Conservation (phyloP, 1,284 basidiomycete species). For the Tilletia walkeri region DNA sequence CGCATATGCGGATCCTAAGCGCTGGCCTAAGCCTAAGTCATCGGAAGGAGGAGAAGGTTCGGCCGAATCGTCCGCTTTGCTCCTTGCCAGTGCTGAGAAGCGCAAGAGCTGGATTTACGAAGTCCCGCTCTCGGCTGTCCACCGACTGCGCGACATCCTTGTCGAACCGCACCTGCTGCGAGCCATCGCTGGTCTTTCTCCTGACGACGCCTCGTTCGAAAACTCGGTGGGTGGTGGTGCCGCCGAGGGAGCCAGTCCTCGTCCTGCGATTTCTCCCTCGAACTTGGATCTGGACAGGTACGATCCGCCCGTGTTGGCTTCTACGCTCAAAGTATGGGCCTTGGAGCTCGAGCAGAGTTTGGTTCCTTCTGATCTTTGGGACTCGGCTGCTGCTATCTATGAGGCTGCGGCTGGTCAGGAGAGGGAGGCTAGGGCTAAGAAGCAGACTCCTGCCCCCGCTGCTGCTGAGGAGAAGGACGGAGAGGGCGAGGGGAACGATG, state of each 20-base stretch:
- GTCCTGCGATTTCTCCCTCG: conserved; percentile 25
- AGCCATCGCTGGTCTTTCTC: conserved; percentile 62
- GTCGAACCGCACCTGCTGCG: conserved; percentile 59
- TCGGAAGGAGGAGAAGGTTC: conserved; percentile 16
- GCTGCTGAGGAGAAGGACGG: conserved; percentile 13
- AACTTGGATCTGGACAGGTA: conserved; percentile 69
- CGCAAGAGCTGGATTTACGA: conserved; percentile 88
- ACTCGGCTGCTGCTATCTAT: conserved; percentile 46
- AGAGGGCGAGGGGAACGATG: background rate
- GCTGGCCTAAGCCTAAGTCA: conserved; percentile 30
- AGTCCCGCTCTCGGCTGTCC: conserved; percentile 69
- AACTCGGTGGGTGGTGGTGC: conserved; percentile 23
- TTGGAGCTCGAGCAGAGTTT: conserved; percentile 47
- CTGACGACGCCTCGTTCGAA: conserved; percentile 27
- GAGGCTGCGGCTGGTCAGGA: conserved; percentile 44
- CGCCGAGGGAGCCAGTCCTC: conserved; percentile 3
- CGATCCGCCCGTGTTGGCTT: conserved; percentile 80
- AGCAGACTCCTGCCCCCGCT: conserved; percentile 13
- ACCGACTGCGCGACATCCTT: conserved; percentile 66
- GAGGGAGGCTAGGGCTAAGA: conserved; percentile 25
- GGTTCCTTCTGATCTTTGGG: conserved; percentile 44
- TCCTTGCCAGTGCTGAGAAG: conserved; percentile 64
- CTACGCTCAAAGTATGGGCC: conserved; percentile 74
- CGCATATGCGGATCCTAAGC: conserved; percentile 64
- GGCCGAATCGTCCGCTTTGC: background rate